phyloP scores from a whole-genome alignment of 2,329 filamentous ascomycete species.

The Colletotrichum liaoningense region DNA sequence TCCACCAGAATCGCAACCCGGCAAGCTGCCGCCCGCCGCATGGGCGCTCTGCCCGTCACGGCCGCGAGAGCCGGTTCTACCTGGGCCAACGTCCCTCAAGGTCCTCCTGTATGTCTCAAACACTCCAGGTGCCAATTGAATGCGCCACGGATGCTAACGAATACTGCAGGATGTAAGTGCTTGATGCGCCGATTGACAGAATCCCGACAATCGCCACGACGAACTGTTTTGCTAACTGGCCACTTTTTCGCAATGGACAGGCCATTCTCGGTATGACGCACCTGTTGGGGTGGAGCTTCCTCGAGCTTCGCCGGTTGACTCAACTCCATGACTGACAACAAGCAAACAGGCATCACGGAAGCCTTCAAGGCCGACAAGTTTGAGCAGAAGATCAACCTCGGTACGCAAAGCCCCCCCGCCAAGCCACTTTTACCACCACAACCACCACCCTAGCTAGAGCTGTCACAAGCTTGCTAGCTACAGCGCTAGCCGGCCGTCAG shows the following conservation, averaged over 20 bases:
- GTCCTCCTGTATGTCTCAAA: slow-evolving; percentile 81
- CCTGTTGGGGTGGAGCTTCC: slow-evolving; percentile 15
- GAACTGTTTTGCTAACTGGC: slow-evolving; percentile 37
- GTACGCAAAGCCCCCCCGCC: slow-evolving; percentile 56
- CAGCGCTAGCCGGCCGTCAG: slow-evolving; percentile 4
- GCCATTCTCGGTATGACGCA: slow-evolving; percentile 78
- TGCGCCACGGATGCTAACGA: slow-evolving; percentile 47
- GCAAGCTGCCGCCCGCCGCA: slow-evolving; percentile 37
- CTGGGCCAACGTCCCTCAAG: slow-evolving; percentile 92
- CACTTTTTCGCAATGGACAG: slow-evolving; percentile 52
- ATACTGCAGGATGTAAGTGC: slow-evolving; percentile 50
- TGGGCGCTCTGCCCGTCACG: slow-evolving; percentile 31
- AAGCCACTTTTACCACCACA: background rate
- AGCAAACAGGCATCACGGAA: slow-evolving; percentile 83
- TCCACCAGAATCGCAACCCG: slow-evolving; percentile 36
- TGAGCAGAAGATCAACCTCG: slow-evolving; percentile 97
- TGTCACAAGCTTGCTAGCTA: slow-evolving; percentile 21
- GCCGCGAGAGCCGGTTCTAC: slow-evolving; percentile 71
- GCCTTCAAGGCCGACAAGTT: slow-evolving; percentile 98
- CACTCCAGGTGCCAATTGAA: slow-evolving; percentile 23
- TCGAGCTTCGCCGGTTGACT: slow-evolving; percentile 2
- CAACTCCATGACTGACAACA: slow-evolving; percentile 39
- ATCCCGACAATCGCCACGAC: background rate
- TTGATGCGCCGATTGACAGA: background rate
- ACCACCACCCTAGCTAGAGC: background rate